Conservation (phyloP, 257 asterid species). For the Solanum bulbocastanum region DNA sequence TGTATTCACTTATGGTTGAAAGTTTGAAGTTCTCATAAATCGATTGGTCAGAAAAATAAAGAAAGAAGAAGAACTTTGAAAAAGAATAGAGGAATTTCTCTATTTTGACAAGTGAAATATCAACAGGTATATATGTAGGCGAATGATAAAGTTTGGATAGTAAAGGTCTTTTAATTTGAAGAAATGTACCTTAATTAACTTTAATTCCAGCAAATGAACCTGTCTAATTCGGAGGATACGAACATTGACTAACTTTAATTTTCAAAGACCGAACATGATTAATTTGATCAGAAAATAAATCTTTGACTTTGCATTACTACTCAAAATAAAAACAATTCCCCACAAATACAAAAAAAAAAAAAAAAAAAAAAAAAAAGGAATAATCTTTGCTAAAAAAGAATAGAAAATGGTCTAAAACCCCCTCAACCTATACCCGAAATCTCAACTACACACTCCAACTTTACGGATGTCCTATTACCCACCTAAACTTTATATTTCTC, state of each 20-base stretch:
- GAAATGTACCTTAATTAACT: background rate
- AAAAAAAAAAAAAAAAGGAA: background rate
- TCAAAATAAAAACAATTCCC: background rate
- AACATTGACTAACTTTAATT: background rate
- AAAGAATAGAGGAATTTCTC: background rate
- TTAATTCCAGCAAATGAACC: accelerated
- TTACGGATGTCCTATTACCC: too few species aligned
- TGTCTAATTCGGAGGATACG: background rate
- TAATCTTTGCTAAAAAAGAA: too few species aligned
- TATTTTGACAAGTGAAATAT: background rate
- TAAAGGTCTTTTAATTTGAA: background rate
- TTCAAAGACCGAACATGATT: background rate
- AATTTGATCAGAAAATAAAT: background rate
- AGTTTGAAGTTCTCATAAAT: background rate
- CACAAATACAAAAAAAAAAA: background rate
- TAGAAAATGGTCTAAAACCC: too few species aligned
- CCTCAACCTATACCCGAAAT: too few species aligned
- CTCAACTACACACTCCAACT: too few species aligned
- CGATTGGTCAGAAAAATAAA: background rate
- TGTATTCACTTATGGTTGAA: accelerated
- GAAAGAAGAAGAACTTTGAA: background rate
- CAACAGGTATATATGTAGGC: background rate
- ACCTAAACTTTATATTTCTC: too few species aligned
- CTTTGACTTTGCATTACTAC: background rate
- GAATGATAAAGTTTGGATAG: background rate